Conservation (phyloP, 1,139 yeast genomes). For the Nakaseomyces kungkrabaensis region DNA sequence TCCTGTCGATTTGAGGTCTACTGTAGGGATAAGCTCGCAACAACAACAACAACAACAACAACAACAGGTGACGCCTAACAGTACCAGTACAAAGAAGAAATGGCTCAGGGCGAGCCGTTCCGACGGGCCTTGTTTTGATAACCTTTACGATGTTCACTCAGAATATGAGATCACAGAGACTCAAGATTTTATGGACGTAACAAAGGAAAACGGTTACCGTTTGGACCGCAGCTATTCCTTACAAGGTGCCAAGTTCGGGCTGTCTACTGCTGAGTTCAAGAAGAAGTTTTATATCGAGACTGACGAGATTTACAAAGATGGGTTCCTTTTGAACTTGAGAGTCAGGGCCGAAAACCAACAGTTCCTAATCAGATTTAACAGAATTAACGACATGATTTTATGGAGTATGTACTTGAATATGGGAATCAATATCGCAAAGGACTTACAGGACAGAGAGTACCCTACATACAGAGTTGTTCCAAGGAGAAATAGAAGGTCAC, state of each 20-base stretch:
- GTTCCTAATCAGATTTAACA: conserved; percentile 44
- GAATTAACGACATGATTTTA: conserved; percentile 47
- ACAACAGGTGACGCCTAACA: no score
- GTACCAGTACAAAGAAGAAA: neutral
- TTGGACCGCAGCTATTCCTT: conserved; percentile 50
- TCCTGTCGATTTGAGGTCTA: neutral
- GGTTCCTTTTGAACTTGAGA: conserved; percentile 30
- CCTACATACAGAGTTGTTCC: conserved; percentile 70
- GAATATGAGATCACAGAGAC: neutral
- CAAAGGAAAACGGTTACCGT: conserved; percentile 8
- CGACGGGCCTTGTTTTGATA: neutral
- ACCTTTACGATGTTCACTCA: neutral
- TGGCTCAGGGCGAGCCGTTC: neutral
- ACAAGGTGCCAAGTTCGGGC: conserved; percentile 56
- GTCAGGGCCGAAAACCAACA: conserved; percentile 61
- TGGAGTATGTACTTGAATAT: conserved; percentile 46
- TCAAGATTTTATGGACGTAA: conserved; percentile 1
- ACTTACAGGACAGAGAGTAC: conserved; percentile 45
- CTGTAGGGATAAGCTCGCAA: neutral
- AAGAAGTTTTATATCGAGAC: conserved; percentile 31
- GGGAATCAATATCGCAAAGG: conserved; percentile 57
- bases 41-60: neutral
- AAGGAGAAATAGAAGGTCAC: conserved; percentile 36
- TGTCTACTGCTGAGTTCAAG: conserved; percentile 50
- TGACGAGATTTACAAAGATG: conserved; percentile 5